Percentiles rank a stretch among this genome's conserved stretches.
These are phyloP conservation scores for Phlyctochytrium planicorne DNA, from an alignment of 192 early-diverging fungal species.

Conservation along the genomic window DNA sequence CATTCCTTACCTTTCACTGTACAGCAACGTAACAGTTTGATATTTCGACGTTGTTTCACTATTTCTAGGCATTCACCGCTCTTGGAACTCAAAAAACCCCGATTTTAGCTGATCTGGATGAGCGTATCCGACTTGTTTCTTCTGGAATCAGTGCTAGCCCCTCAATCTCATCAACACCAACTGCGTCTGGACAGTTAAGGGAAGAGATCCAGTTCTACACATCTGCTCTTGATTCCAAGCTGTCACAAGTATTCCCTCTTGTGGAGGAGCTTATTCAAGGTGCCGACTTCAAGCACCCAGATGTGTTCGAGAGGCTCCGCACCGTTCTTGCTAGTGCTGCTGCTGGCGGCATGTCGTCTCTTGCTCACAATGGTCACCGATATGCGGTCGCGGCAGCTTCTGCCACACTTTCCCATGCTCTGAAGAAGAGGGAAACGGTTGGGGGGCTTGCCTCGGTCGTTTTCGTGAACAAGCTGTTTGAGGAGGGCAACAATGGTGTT, in stretches of 20 bases:
- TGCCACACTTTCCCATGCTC: conserved; percentile 68
- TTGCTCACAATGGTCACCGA: conserved; percentile 78
- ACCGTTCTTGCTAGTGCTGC: conserved; percentile 74
- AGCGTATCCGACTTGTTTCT: conserved; percentile 79
- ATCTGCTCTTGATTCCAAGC: conserved; percentile 54
- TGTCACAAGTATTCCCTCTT: conserved; percentile 71
- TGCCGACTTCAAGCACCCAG: conserved; percentile 58
- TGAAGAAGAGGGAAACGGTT: conserved; percentile 61
- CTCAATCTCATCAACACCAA: conserved; percentile 39
- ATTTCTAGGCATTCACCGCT: conserved; percentile 32
- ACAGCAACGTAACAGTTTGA: conserved; percentile 57
- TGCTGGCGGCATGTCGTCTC: conserved; percentile 70
- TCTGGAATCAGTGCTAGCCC: conserved; percentile 78
- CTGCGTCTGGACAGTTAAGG: neutral
- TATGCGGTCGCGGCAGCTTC: conserved; percentile 70
- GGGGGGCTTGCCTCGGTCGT: conserved; percentile 68
- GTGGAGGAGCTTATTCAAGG: conserved; percentile 64
- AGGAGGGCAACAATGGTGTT: conserved; percentile 63
- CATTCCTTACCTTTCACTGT: conserved; percentile 73
- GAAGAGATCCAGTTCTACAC: conserved; percentile 34
- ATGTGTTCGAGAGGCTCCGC: conserved; percentile 59
- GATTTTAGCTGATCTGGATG: conserved; percentile 78
- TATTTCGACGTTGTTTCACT: conserved; percentile 9
- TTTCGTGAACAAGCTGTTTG: conserved; percentile 76
- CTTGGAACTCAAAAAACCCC: conserved; percentile 42